These are phyloP conservation scores for Linnemannia exigua DNA, from an alignment of 192 early-diverging fungal species.

Conservation along the genomic window DNA sequence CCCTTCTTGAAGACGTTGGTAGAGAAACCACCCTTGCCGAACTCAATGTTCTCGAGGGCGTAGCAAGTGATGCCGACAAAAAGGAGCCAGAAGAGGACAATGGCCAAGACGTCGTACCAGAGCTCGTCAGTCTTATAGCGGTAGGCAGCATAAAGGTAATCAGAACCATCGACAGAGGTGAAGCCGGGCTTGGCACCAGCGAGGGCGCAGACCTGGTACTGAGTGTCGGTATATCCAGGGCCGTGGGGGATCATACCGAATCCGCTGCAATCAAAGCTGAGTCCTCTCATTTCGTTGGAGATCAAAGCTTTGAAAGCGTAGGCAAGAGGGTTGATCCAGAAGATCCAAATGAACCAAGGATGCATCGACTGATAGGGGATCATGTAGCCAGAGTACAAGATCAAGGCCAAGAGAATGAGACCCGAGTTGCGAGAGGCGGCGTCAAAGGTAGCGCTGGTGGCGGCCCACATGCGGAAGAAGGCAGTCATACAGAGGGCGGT, in stretches of 20 bases:
- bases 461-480: slow-evolving; percentile 73
- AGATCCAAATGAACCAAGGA: slow-evolving; percentile 73
- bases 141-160: slow-evolving; percentile 70
- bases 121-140: slow-evolving; percentile 69
- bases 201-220: slow-evolving; percentile 72
- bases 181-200: slow-evolving; percentile 72
- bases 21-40: slow-evolving; percentile 66
- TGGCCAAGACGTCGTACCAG: slow-evolving; percentile 75
- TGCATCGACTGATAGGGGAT: slow-evolving; percentile 73
- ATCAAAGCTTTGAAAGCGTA: slow-evolving; percentile 73
- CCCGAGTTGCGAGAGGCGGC: slow-evolving; percentile 68
- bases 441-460: slow-evolving; percentile 64
- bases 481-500: slow-evolving; percentile 69
- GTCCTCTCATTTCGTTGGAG: slow-evolving; percentile 75
- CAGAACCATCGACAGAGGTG: slow-evolving; percentile 69
- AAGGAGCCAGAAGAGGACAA: slow-evolving; percentile 62
- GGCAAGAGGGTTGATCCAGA: slow-evolving; percentile 75
- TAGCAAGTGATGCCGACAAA: slow-evolving; percentile 57
- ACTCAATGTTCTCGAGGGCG: slow-evolving; percentile 76
- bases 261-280: slow-evolving; percentile 58
- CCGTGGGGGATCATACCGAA: slow-evolving; percentile 45
- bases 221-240: slow-evolving; percentile 50
- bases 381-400: slow-evolving; percentile 74
- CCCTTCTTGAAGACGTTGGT: slow-evolving; percentile 66
- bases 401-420: slow-evolving; percentile 65